Conservation (phyloP, 129 eudicot genomes). For the Mikania micrantha region DNA sequence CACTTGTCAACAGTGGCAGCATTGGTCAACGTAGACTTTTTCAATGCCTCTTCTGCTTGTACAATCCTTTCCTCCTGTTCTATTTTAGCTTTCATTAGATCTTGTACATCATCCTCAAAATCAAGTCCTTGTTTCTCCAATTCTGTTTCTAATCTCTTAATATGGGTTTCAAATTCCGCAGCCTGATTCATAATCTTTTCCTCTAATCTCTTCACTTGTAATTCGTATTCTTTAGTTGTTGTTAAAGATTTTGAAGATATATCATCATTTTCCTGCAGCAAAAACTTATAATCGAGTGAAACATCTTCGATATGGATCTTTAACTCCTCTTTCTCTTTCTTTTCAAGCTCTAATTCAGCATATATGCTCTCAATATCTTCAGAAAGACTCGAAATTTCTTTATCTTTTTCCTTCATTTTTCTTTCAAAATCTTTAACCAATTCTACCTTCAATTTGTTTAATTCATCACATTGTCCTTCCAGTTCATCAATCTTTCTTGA, state of each 20-base stretch:
- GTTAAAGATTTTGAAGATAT: conserved; percentile 39
- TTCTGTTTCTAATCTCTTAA: conserved; percentile 52
- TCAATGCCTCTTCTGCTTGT: conserved; percentile 65
- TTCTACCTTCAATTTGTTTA: conserved; percentile 53
- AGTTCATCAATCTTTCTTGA: conserved; percentile 32
- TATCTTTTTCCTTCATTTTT: conserved; percentile 47
- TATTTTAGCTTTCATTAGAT: conserved; percentile 43
- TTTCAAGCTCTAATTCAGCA: conserved; percentile 51
- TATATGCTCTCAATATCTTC: conserved; percentile 26
- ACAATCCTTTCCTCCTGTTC: conserved; percentile 68
- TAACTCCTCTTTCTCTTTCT: conserved; percentile 59
- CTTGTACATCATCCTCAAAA: conserved; percentile 61
- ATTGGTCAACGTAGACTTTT: conserved; percentile 38
- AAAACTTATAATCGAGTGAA: conserved; percentile 41
- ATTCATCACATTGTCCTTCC: conserved; percentile 44
- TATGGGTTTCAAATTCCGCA: conserved; percentile 51
- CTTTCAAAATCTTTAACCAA: conserved; percentile 52
- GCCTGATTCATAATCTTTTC: conserved; percentile 42
- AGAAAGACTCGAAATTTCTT: conserved; percentile 42
- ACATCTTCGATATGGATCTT: conserved; percentile 38
- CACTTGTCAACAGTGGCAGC: conserved; percentile 42
- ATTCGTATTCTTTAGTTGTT: conserved; percentile 39
- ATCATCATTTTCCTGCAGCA: conserved; percentile 48
- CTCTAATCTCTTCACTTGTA: conserved; percentile 56
- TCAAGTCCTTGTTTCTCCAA: conserved; percentile 59